These are phyloP conservation scores for Penicillium sp. DNA, from an alignment of 2,329 filamentous ascomycete species.

Conservation along the genomic window DNA sequence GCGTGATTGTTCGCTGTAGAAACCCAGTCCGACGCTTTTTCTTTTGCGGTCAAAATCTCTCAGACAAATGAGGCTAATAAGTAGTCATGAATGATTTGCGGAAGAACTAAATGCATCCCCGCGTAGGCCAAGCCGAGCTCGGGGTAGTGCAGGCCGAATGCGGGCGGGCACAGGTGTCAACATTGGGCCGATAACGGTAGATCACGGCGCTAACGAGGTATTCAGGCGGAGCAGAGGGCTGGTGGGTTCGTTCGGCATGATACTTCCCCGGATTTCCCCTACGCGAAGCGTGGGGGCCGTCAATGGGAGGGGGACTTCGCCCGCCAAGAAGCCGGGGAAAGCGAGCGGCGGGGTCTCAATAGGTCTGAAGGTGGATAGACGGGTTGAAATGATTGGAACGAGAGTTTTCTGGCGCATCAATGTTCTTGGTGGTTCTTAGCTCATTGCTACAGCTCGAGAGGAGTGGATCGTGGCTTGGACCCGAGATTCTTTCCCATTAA, in stretches of 20 bases:
- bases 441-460: background rate
- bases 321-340: constrained; percentile 8
- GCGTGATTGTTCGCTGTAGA: background rate
- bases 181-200: background rate
- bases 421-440: background rate
- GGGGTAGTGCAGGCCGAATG: constrained; percentile 17
- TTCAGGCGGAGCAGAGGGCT: background rate
- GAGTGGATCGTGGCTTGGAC: background rate
- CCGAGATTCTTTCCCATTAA: background rate
- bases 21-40: background rate
- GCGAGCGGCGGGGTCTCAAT: background rate
- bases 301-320: background rate
- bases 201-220: background rate
- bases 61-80: background rate
- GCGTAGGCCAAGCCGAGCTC: constrained; percentile 17
- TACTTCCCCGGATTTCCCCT: constrained; percentile 17
- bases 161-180: background rate
- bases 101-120: constrained; percentile 14
- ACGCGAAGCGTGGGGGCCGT: background rate
- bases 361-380: constrained; percentile 3
- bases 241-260: constrained; percentile 11
- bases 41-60: background rate
- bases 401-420: background rate
- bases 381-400: background rate
- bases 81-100: constrained; percentile 17